These are phyloP conservation scores for Stropharia rugosoannulata DNA, from an alignment of 768 basidiomycete genomes.

Conservation along the genomic window DNA sequence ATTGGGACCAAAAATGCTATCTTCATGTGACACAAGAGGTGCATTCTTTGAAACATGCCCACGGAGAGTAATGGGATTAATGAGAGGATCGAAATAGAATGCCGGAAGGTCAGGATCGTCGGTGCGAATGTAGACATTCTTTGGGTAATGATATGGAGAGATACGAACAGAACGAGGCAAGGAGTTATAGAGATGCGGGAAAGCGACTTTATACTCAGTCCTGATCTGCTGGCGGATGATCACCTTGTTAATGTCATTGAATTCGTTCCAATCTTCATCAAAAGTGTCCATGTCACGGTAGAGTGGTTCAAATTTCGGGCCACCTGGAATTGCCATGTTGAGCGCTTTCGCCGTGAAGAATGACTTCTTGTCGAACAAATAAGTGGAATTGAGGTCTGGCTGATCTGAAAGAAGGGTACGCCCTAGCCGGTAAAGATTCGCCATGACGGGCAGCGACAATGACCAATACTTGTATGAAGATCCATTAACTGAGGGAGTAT, in stretches of 20 bases:
- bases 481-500: constrained; percentile 90
- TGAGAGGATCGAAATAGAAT: constrained; percentile 98
- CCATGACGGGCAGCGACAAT: constrained; percentile 91
- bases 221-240: constrained; percentile 98
- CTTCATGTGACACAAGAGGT: constrained; percentile 85
- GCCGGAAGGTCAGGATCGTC: constrained; percentile 99
- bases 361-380: constrained; percentile 95
- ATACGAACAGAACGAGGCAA: constrained; percentile 93
- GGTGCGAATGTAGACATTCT: constrained; percentile 98
- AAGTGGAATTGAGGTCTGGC: constrained; percentile 86
- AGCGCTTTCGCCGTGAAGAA: constrained; percentile 99
- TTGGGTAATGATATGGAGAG: constrained; percentile 88
- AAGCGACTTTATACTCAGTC: constrained; percentile 98
- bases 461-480: constrained; percentile 93
- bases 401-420: constrained; percentile 92
- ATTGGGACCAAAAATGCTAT: constrained; percentile 87
- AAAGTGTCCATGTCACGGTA: constrained; percentile 97
- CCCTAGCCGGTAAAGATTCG: constrained; percentile 94
- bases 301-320: constrained; percentile 97
- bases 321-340: constrained; percentile 96
- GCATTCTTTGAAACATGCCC: constrained; percentile 82
- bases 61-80: constrained; percentile 95
- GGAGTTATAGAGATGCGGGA: constrained; percentile 98
- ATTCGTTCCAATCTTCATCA: constrained; percentile 99
- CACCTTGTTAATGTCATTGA: constrained; percentile 99